Evolutionary conservation across 257 asterid genomes (phyloP), one percentile per base, ranked within the genome.

Genomic region (Gentiana macrophylla): DNA sequence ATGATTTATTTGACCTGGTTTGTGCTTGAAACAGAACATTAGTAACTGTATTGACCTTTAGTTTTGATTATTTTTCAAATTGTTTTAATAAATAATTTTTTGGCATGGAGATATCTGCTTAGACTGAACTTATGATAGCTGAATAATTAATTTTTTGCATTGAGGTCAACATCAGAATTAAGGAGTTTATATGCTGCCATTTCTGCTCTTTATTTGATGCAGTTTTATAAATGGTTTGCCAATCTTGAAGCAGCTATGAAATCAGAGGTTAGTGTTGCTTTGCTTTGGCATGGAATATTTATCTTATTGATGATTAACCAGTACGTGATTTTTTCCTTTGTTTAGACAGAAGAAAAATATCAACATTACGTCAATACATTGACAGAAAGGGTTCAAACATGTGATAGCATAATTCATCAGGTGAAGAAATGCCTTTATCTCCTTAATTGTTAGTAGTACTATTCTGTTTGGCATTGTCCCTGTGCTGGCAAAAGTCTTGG

Each of bases 161-260:
- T 24, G 24, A 24, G 24, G 24, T 24, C 24, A 24, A 24, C 46
- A 41, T 41, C 46, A 41, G 46, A 41, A 5, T 41, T 41, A 2
- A n/a, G 4, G 3, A 37, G 34, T 56, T 57, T 35, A 51, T 37
- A 60, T 38, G 49, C 32, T 33, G 44, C 12, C 32, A 37, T 8
- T 36, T 41, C 24, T 66, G 37, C 55, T 63, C 41, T 62, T 63
- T 53, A 56, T 57, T 45, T 72, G 62, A 67, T 70, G 75, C 94
- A 92, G 99, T 92, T 92, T 79, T 88, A 92, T 69, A 88, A 89
- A 66, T 92, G 99, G 99, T 92, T 88, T 69, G 68, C 84, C 36
- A 91, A 81, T 65, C 94, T 92, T 55, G 97, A 92, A 80, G 95
- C 94, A 65, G 97, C 97, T 80, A 88, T 88, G 99, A 92, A 85